Conservation (phyloP, 805 yeast genomes). For the Pichia deserticola region DNA sequence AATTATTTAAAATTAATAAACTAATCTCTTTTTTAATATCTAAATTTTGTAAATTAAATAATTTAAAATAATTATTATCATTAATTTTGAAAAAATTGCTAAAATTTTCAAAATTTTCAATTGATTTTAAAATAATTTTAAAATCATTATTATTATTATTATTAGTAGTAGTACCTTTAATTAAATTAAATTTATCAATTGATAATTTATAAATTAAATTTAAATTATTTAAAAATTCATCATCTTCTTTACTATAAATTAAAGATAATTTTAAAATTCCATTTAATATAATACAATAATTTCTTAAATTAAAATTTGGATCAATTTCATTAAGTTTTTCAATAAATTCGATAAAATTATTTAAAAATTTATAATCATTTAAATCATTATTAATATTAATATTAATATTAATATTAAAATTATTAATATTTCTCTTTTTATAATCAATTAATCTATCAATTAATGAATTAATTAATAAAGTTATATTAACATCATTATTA, state of each 20-base stretch:
- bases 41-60: conserved; percentile 46
- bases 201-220: conserved; percentile 57
- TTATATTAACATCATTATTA: conserved; percentile 62
- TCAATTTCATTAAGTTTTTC: conserved; percentile 45
- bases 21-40: conserved; percentile 52
- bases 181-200: conserved; percentile 26
- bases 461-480: conserved; percentile 59
- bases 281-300: conserved; percentile 55
- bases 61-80: conserved; percentile 39
- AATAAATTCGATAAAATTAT: conserved; percentile 60
- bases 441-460: conserved; percentile 62
- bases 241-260: conserved; percentile 39
- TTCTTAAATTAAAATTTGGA: conserved; percentile 61
- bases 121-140: conserved; percentile 36
- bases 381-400: too few relatives aligned
- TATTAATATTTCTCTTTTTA: conserved; percentile 33
- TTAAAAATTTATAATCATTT: conserved; percentile 36
- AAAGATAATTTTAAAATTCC: conserved; percentile 60
- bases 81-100: conserved; percentile 32
- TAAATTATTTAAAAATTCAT: conserved; percentile 50
- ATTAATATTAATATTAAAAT: conserved; percentile 12
- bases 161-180: background rate
- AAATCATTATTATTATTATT: conserved; percentile 26
- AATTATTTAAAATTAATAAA: conserved; percentile 49
- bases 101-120: conserved; percentile 35